Base-by-base conservation (phyloP, 805 yeast species). In the Torulaspora microellipsoides region DNA sequence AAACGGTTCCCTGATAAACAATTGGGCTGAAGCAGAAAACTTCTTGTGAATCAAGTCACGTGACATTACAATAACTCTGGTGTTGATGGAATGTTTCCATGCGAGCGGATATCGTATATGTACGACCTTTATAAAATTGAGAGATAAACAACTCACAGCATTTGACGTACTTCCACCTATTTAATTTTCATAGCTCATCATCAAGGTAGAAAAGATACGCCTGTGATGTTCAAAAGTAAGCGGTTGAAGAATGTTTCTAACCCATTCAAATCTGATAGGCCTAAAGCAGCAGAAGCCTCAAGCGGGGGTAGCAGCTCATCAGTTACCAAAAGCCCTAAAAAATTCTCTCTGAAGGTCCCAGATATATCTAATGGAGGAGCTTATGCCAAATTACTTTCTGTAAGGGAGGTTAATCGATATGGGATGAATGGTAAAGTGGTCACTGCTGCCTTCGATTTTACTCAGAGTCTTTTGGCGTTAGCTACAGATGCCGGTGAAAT, bases 401-500 rank as follows among this genome's bases (percentile, higher is more conserved):
- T 64, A 1, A 61, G 56, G 27, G 68, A 66, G 32, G 60, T 67
- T 8, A 53, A 55, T 32, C 56, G 60, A 48, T 81, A 77, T 54
- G 93, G 93, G 2, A 57, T 83, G 28, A 69, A 74, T 13, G 91
- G 95, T 10, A 74, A 75, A 11, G 76, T 85, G 8, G 67, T 78
- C 29, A 79, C 86, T 0, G 59, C 80, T 31, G 95, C 93, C 0
- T 85, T 74, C 64, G 98, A 93, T 60, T 95, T 95, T 3, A 81
- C 86, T 1, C 99, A 93, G 63, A 79, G 93, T 42, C 71, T 93
- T 23, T 64, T 89, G 54, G 97, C 96, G 0, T 68, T 88, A 0
- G 83, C 89, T 2, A 88, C 96, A 0, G 80, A 74, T 30, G 59
- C 67, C 7, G 86, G 89, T 32, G 78, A 78, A 35, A 71, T 93